Evolutionary conservation across 257 asterid species (phyloP).

Genomic region (Voacanga thouarsii): DNA sequence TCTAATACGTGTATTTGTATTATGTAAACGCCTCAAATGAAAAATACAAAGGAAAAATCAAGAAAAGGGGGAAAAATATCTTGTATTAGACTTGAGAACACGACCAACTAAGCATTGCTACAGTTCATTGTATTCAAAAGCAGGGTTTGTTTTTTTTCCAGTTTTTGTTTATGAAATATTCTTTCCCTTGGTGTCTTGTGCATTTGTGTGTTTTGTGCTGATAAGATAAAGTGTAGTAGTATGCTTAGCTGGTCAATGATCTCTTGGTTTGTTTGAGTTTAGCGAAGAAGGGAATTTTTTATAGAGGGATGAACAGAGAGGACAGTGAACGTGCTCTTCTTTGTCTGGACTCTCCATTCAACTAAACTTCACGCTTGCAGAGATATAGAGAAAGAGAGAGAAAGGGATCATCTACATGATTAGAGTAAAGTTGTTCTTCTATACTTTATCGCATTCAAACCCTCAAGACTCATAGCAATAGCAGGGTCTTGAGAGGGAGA

Average conservation of each 20-base stretch:
- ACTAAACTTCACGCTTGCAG: slow-evolving; percentile 44
- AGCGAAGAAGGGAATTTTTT: slow-evolving; percentile 23
- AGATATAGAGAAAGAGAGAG: slow-evolving; percentile 18
- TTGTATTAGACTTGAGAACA: slow-evolving; percentile 11
- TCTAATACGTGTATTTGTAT: slow-evolving; percentile 12
- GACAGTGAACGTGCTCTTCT: slow-evolving; percentile 59
- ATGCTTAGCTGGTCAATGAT: slow-evolving; percentile 42
- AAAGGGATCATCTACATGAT: slow-evolving; percentile 24
- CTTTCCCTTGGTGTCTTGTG: slow-evolving; percentile 13
- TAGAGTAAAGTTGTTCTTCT: slow-evolving; percentile 23
- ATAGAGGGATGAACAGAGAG: slow-evolving; percentile 15
- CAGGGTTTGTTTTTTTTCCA: not conserved
- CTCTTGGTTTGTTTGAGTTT: slow-evolving; percentile 40
- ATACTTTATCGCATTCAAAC: slow-evolving; percentile 25
- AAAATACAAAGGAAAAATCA: slow-evolving; percentile 9
- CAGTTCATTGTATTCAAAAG: not conserved
- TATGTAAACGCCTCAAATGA: slow-evolving; percentile 7
- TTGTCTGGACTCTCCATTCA: slow-evolving; percentile 45
- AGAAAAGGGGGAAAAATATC: slow-evolving; percentile 18
- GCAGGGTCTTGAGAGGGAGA: slow-evolving; percentile 19
- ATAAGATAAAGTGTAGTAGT: slow-evolving; percentile 11
- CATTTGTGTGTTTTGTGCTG: slow-evolving; percentile 4
- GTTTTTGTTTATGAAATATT: slow-evolving; percentile 5
- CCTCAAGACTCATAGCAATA: slow-evolving; percentile 19
- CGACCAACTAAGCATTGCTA: slow-evolving; percentile 18